Evolutionary conservation across 306 rosid genomes (phyloP).

Genomic region (Erythrophleum fordii): DNA sequence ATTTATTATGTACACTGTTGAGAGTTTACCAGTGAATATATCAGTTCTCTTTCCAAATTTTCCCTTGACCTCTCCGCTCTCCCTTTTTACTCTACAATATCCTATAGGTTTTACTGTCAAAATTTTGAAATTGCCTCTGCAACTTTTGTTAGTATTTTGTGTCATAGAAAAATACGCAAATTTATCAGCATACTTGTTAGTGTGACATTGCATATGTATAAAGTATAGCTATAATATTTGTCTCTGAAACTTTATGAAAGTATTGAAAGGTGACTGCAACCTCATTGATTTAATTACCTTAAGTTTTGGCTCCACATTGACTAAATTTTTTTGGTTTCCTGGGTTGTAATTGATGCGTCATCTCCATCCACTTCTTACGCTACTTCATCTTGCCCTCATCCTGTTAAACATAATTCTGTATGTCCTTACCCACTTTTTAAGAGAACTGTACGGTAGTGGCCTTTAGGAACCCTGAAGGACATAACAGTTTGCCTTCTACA

Average conservation of each 20-base stretch:
- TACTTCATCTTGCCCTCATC: conserved; percentile 13
- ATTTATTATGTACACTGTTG: not conserved
- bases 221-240: not conserved
- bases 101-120: not conserved
- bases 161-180: not conserved
- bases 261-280: conserved; percentile 14
- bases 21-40: not conserved
- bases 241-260: conserved; percentile 9
- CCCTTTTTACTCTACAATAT: not conserved
- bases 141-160: not conserved
- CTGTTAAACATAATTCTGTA: not conserved
- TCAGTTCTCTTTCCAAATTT: not conserved
- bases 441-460: not conserved
- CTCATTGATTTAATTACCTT: conserved; percentile 17
- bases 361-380: conserved; percentile 14
- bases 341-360: not conserved
- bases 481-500: not conserved
- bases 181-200: not conserved
- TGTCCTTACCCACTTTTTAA: not conserved
- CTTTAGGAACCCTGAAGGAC: conserved; percentile 10
- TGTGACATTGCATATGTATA: conserved; percentile 13
- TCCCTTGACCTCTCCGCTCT: not conserved
- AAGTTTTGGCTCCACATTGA: conserved; percentile 21
- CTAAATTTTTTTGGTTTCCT: no score
- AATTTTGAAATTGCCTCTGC: not conserved